A percentile compares a stretch with the other conserved stretches of the same genome.
Conservation (phyloP, 139 green algal genomes). For the Auxenochlorella pyrenoidosa region DNA sequence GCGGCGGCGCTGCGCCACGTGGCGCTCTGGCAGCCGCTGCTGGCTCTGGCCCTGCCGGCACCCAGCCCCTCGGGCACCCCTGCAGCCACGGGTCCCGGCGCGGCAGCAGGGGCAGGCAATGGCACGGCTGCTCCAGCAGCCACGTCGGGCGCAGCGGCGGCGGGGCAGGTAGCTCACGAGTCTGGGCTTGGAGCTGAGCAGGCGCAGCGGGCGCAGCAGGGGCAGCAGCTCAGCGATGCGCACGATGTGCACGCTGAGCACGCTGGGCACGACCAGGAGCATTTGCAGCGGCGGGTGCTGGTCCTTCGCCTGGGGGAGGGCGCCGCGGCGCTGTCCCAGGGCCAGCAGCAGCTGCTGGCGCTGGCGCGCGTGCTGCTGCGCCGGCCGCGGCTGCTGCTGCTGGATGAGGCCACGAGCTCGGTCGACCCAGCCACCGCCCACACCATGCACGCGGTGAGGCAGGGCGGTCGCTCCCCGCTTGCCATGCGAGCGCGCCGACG, state of each 20-base stretch:
- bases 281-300: conserved; percentile 23
- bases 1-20: conserved; percentile 46
- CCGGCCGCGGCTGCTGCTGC: conserved; percentile 59
- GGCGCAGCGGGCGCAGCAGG: background rate
- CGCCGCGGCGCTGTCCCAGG: conserved; percentile 51
- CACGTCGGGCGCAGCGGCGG: no score
- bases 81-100: background rate
- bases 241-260: no score
- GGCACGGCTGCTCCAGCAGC: no score
- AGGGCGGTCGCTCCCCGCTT: no score
- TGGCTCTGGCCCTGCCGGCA: background rate
- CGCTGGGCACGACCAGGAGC: background rate
- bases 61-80: no score
- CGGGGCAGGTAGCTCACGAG: background rate
- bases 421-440: conserved; percentile 67
- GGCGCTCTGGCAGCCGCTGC: conserved; percentile 42
- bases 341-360: conserved; percentile 85
- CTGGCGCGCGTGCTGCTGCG: conserved; percentile 78
- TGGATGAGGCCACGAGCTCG: conserved; percentile 77
- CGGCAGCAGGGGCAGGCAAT: background rate
- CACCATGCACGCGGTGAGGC: conserved; percentile 59
- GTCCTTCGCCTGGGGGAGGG: conserved; percentile 48
- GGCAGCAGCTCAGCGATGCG: no score
- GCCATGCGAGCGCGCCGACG: no score
- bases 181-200: no score